Percentiles rank a stretch among this genome's conserved stretches.
Evolutionary conservation across 331 rosid species (phyloP).

Genomic region (Pyrus hybrid): DNA sequence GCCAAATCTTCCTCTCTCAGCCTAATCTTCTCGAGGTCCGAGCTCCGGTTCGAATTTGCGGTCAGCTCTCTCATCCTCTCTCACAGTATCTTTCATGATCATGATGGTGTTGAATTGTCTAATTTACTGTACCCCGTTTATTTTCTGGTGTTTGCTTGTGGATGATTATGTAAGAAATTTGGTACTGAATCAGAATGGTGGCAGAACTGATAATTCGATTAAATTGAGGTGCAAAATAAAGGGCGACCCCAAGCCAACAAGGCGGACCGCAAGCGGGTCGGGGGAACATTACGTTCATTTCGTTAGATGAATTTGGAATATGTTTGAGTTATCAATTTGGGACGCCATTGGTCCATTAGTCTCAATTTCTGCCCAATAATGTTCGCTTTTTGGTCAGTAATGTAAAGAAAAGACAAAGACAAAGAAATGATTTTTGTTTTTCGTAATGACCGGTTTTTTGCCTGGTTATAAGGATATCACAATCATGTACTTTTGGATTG

Average conservation of each 20-base stretch:
- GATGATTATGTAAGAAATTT: background rate
- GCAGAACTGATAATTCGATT: background rate
- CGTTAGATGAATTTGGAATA: background rate
- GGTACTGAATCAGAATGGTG: background rate
- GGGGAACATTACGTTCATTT: too few species aligned
- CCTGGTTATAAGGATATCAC: background rate
- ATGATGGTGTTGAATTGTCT: background rate
- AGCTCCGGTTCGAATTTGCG: slow-evolving; percentile 79
- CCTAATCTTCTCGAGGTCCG: slow-evolving; percentile 66
- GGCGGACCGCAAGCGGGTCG: too few species aligned
- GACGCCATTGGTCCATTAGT: background rate
- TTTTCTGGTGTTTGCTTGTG: background rate
- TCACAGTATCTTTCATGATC: background rate
- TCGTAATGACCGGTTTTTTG: background rate
- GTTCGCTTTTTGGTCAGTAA: background rate
- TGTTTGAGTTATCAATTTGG: background rate
- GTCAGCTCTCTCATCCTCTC: slow-evolving; percentile 29
- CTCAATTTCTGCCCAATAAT: background rate
- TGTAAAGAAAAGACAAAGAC: background rate
- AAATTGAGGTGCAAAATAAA: background rate
- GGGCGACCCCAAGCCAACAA: too few species aligned
- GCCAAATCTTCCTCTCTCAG: slow-evolving; percentile 85
- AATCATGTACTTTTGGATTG: too few species aligned
- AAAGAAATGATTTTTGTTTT: background rate
- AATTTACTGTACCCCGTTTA: background rate